Evolutionary conservation across 1,139 yeast species (phyloP).

Genomic region (Yamadazyma triangularis): DNA sequence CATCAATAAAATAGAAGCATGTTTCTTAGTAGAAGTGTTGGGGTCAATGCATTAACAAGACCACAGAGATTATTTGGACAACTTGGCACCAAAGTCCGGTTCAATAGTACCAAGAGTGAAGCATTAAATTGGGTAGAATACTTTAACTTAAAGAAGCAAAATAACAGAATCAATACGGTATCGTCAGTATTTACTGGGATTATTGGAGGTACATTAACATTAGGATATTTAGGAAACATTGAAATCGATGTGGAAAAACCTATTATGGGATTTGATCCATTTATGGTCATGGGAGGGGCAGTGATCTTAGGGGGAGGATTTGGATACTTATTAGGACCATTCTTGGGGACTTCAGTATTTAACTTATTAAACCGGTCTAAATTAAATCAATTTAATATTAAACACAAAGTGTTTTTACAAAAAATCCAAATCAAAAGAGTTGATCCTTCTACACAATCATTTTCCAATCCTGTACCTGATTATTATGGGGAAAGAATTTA

Average conservation of each 20-base stretch:
- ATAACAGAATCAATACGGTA: slow-evolving; percentile 63
- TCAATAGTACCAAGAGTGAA: slow-evolving; percentile 19
- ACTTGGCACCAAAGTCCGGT: slow-evolving; percentile 13
- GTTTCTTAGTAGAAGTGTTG: neutral
- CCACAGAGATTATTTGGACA: too few species aligned
- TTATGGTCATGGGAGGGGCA: slow-evolving; percentile 68
- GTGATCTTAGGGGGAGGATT: slow-evolving; percentile 65
- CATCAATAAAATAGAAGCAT: too few species aligned
- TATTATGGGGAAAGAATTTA: slow-evolving; percentile 96
- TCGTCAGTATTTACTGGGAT: slow-evolving; percentile 68
- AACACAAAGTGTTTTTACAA: slow-evolving; percentile 69
- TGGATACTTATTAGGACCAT: slow-evolving; percentile 83
- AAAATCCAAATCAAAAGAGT: slow-evolving; percentile 78
- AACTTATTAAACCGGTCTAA: slow-evolving; percentile 46
- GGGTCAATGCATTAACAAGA: too few species aligned
- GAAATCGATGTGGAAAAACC: slow-evolving; percentile 81
- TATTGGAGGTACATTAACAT: slow-evolving; percentile 65
- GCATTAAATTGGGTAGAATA: slow-evolving; percentile 71
- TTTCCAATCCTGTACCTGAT: slow-evolving; percentile 95
- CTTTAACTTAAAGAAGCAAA: slow-evolving; percentile 68
- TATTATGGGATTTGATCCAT: slow-evolving; percentile 82
- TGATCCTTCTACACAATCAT: slow-evolving; percentile 89
- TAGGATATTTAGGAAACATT: slow-evolving; percentile 72
- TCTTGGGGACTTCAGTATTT: slow-evolving; percentile 71
- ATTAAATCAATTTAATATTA: slow-evolving; percentile 45